A percentile compares a stretch with the other conserved stretches of the same genome.
Evolutionary conservation across 2,329 filamentous ascomycete species (phyloP).

Genomic region (Colletotrichum phormii): DNA sequence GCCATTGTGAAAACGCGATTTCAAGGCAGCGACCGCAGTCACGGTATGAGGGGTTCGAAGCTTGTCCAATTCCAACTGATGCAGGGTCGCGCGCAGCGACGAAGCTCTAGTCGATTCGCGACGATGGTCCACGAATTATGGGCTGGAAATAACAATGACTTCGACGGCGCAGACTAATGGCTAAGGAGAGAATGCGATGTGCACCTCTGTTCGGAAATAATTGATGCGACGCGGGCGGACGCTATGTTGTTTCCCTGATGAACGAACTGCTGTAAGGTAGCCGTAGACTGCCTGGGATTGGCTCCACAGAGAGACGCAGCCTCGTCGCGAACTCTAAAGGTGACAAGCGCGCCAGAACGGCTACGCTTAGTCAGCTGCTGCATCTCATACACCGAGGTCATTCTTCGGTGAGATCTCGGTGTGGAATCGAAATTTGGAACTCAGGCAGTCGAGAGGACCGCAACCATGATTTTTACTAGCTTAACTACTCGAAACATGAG

Average conservation of each 20-base stretch:
- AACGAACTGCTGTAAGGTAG: conserved; percentile 2
- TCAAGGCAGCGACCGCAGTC: background rate
- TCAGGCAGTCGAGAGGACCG: too few species aligned
- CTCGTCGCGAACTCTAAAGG: conserved; percentile 24
- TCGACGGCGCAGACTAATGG: background rate
- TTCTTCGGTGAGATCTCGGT: background rate
- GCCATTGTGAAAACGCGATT: conserved; percentile 46
- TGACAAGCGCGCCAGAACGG: background rate
- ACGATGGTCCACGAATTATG: background rate
- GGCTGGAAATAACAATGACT: background rate
- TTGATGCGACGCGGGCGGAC: conserved; percentile 6
- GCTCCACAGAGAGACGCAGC: conserved; percentile 13
- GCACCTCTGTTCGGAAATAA: conserved; percentile 7
- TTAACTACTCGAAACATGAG: background rate
- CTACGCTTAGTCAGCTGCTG: background rate
- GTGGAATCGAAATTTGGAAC: background rate
- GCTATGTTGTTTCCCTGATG: conserved; percentile 1
- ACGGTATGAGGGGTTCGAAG: background rate
- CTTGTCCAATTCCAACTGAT: background rate
- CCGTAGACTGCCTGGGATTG: conserved; percentile 15
- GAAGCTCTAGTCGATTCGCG: background rate
- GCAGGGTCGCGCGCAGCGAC: conserved; percentile 11
- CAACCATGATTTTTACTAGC: background rate
- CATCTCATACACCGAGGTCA: rapidly evolving
- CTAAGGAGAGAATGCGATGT: background rate